Base-by-base conservation (phyloP, 2,329 filamentous ascomycete species). In the Leptographium procerum region DNA sequence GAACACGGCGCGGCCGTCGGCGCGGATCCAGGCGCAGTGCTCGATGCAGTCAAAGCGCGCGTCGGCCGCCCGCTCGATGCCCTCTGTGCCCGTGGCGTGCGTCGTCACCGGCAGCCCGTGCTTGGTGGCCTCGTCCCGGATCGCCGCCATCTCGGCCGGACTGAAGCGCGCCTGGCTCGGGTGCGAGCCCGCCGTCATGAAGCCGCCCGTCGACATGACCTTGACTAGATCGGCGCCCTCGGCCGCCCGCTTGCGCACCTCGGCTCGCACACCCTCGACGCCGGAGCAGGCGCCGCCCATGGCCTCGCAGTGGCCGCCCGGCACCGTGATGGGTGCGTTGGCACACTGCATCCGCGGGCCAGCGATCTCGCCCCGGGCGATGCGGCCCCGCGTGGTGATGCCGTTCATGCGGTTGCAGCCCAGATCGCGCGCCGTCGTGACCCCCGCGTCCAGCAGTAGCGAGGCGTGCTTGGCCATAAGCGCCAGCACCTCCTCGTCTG, bases 161-260 rank as follows among this genome's bases (percentile, higher is more conserved):
- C 57, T 26, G 52, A 58, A 63, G 7, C 61, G 57, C 1, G 60
- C 61, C 33, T 60, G 24, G 43, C 57, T 56, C 8, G 58, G 57
- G 29, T 61, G 60, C 14, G 61, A 54, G 14, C 61, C 61, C 2
- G 60, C 60, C 10, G 61, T 63, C 58, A 63, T 58, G 57, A 61
- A 63, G 34, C 61, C 61, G 19, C 61, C 61, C 2, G 61, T 63
- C 9, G 58, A 28, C 60, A 63, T 63, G 16, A 60, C 61, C 47
- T 63, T 63, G 59, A 63, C 54, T 22, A 61, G 19, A 33, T 63
- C 57, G 5, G 60, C 61, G 3, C 61, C 61, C 47, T 63, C 61
- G 3, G 48, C 36, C 2, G 57, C 58, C 11, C 60, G 60, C 48
- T 61, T 58, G n/a, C 58, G 47, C n/a, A 63, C 61, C 40, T 60